phyloP scores from a whole-genome alignment of 1,284 basidiomycete species.

The Trametes hirsuta region DNA sequence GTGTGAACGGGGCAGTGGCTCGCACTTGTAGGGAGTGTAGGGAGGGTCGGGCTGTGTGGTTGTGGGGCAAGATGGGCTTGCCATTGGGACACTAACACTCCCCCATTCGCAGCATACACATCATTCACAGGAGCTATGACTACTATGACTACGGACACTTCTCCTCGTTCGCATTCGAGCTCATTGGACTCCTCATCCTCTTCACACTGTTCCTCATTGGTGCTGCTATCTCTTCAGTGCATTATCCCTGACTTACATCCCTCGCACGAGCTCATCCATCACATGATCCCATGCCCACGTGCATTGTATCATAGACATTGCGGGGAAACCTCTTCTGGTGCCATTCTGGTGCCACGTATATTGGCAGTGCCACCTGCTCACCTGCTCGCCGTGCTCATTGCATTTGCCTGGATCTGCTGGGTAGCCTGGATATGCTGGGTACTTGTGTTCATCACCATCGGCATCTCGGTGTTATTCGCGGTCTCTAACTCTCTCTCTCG shows the following conservation, averaged over 20 bases:
- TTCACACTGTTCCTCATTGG: slow-evolving; percentile 75
- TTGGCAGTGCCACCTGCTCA: slow-evolving; percentile 63
- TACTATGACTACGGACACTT: slow-evolving; percentile 55
- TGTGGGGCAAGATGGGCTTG: too few relatives aligned
- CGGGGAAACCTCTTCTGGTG: slow-evolving; percentile 71
- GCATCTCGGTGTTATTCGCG: slow-evolving; percentile 55
- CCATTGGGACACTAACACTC: not conserved
- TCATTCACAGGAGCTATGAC: slow-evolving; percentile 48
- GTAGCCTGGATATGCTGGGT: slow-evolving; percentile 47
- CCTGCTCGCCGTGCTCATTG: slow-evolving; percentile 54
- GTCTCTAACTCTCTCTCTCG: slow-evolving; percentile 51
- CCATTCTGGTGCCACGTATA: slow-evolving; percentile 40
- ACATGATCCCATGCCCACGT: not conserved
- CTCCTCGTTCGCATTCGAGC: slow-evolving; percentile 61
- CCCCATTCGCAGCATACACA: slow-evolving; percentile 33
- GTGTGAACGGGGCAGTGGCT: too few relatives aligned
- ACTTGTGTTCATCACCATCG: slow-evolving; percentile 52
- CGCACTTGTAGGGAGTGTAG: too few relatives aligned
- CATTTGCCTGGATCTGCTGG: slow-evolving; percentile 63
- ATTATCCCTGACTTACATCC: slow-evolving; percentile 30
- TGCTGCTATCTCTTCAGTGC: slow-evolving; percentile 63
- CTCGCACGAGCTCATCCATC: not conserved
- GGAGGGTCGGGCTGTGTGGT: too few relatives aligned
- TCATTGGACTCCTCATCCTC: slow-evolving; percentile 60
- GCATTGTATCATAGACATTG: slow-evolving; percentile 29